These are phyloP conservation scores for Daldinia loculata DNA, from an alignment of 495 filamentous ascomycete genomes.

Conservation along the genomic window DNA sequence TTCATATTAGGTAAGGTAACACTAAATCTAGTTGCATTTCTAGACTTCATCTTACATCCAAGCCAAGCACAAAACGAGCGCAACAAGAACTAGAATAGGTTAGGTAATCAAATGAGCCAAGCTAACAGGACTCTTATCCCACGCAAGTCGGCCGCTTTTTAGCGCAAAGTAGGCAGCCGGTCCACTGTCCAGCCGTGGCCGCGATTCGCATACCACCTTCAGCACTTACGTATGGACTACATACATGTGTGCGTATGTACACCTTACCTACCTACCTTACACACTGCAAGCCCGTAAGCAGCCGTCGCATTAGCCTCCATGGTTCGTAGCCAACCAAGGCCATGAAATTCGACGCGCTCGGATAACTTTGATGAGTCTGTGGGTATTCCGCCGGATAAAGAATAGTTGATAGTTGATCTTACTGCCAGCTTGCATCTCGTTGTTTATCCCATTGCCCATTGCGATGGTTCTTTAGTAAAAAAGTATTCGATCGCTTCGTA, in stretches of 20 bases:
- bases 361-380: constrained; percentile 42
- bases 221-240: not conserved
- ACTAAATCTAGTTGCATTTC: not conserved
- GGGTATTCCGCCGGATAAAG: constrained; percentile 43
- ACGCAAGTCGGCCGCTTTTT: constrained; percentile 17
- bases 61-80: not conserved
- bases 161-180: constrained; percentile 32
- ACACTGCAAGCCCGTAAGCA: constrained; percentile 38
- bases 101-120: constrained; percentile 4
- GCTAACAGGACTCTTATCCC: constrained; percentile 16
- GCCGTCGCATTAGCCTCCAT: constrained; percentile 33
- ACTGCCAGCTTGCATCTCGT: constrained; percentile 21
- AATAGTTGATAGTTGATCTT: constrained; percentile 34
- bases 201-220: constrained; percentile 30
- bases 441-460: constrained; percentile 29
- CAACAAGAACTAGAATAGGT: not conserved
- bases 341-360: constrained; percentile 27
- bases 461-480: constrained; percentile 2
- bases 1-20: not conserved
- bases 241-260: not conserved
- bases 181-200: constrained; percentile 31
- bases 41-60: not conserved
- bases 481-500: not conserved
- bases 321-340: constrained; percentile 29
- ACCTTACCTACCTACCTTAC: not conserved